phyloP scores from a whole-genome alignment of 2,329 filamentous ascomycete genomes.

The Penicillium sp. region DNA sequence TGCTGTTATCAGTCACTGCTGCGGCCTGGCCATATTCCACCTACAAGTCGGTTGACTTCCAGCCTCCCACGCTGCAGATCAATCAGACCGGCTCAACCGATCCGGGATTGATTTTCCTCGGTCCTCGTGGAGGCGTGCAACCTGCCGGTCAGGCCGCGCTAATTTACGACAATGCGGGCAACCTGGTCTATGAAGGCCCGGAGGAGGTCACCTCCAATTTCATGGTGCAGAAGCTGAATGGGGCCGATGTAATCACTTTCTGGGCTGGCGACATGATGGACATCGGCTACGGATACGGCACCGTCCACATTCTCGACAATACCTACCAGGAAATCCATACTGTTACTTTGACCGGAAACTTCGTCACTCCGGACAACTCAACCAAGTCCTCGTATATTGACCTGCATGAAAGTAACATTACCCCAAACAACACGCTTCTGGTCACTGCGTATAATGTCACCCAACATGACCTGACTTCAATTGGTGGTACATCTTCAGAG shows the following conservation, averaged over 20 bases:
- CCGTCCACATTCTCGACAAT: conserved; percentile 35
- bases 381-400: conserved; percentile 32
- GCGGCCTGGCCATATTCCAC: conserved; percentile 17
- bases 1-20: conserved; percentile 12
- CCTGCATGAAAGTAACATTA: conserved; percentile 37
- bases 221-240: conserved; percentile 35
- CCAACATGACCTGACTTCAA: conserved; percentile 30
- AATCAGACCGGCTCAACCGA: conserved; percentile 32
- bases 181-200: conserved; percentile 38
- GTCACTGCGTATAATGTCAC: conserved; percentile 39
- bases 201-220: conserved; percentile 34
- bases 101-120: conserved; percentile 37
- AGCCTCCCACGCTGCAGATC: conserved; percentile 32
- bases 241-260: conserved; percentile 37
- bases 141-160: conserved; percentile 30
- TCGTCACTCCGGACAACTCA: conserved; percentile 24
- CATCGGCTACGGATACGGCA: conserved; percentile 30
- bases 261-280: conserved; percentile 33
- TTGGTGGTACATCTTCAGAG: conserved; percentile 31
- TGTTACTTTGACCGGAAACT: conserved; percentile 28
- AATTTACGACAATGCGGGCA: conserved; percentile 38
- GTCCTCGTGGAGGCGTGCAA: conserved; percentile 29
- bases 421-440: conserved; percentile 33
- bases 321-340: conserved; percentile 36
- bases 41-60: conserved; percentile 14